phyloP scores from a whole-genome alignment of 1,139 yeast genomes.

The Hansenula lynferdii region DNA sequence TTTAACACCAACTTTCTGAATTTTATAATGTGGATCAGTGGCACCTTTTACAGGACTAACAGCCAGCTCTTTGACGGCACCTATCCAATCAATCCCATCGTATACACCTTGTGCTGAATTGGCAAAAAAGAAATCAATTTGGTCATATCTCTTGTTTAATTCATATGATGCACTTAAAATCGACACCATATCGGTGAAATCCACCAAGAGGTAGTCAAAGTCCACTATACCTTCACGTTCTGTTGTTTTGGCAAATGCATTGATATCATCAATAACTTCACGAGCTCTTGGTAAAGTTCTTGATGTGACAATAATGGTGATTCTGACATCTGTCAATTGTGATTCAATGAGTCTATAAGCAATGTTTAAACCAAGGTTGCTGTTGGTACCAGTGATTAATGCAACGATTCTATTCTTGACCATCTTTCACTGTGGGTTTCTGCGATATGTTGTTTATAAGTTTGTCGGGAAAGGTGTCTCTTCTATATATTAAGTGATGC shows the following conservation, averaged over 20 bases:
- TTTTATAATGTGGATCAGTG: conserved; percentile 79
- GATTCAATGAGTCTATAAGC: conserved; percentile 72
- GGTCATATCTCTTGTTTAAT: conserved; percentile 52
- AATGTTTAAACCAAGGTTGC: conserved; percentile 81
- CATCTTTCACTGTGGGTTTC: too few species aligned
- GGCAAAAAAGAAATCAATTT: conserved; percentile 72
- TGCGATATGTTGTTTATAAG: too few species aligned
- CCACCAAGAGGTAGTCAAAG: conserved; percentile 82
- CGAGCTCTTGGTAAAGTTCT: conserved; percentile 81
- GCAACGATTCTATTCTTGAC: conserved; percentile 36
- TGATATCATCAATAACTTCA: conserved; percentile 64
- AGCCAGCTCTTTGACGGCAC: conserved; percentile 63
- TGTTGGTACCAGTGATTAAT: conserved; percentile 59
- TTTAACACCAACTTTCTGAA: conserved; percentile 70
- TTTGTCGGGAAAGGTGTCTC: too few species aligned
- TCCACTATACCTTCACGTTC: conserved; percentile 56
- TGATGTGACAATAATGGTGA: conserved; percentile 84
- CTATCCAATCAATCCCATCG: conserved; percentile 80
- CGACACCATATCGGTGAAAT: conserved; percentile 89
- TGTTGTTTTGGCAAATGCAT: conserved; percentile 39
- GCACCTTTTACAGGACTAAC: conserved; percentile 70
- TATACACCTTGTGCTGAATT: conserved; percentile 91
- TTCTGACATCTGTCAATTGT: conserved; percentile 43
- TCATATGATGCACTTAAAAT: conserved; percentile 72
- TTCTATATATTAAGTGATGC: too few species aligned